Evolutionary conservation across 352 stramenopile genomes (phyloP), one percentile per base, ranked within the genome.

Genomic region (Pythium pyrilobum): DNA sequence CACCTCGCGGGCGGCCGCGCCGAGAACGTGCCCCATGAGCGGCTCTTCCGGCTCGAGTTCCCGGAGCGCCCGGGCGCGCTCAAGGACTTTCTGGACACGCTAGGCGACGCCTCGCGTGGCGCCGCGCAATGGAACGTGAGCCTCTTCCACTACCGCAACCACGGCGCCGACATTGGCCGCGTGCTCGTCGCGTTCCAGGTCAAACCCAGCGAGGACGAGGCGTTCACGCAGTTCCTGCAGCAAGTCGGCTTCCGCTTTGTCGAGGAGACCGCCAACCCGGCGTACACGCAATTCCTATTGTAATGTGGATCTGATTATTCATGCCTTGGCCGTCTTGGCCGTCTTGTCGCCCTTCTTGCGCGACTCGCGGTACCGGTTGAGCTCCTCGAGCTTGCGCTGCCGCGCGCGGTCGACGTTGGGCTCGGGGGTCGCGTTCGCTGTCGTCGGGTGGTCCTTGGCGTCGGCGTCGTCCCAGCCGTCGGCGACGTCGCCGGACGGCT

Each of bases 111-210:
- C 13, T 71, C 71, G 11, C 50, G 43, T 11, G 44, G 44, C 13
- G 41, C 60, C 1, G 73, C 69, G n/a, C 77, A 77, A 29, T 99
- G 92, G 92, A 99, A 99, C 68, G 85, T 99, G 41, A 98, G 89
- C 59, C 79, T 99, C 10, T 99, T 99, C 70, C 97, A 99, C 71
- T 99, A 99, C 63, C 81, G 97, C 54, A 99, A 99, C 70, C 96
- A 99, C 63, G 97, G 96, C 48, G 95, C 96, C 64, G 96, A 99
- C 62, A 98, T 99, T 67, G 97, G 97, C 31, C 83, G 96, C 38
- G 96, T 99, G 24, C 72, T 99, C 8, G 96, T 99, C 0, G 97
- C 92, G 5, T 95, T 99, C 64, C 95, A 98, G 67, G 95, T 98
- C 12, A 70, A 79, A 5, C 51, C 67, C 1, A 52, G 45, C 8